Conservation (phyloP, 192 early-diverging fungal species). For the Umbelopsis vinacea region DNA sequence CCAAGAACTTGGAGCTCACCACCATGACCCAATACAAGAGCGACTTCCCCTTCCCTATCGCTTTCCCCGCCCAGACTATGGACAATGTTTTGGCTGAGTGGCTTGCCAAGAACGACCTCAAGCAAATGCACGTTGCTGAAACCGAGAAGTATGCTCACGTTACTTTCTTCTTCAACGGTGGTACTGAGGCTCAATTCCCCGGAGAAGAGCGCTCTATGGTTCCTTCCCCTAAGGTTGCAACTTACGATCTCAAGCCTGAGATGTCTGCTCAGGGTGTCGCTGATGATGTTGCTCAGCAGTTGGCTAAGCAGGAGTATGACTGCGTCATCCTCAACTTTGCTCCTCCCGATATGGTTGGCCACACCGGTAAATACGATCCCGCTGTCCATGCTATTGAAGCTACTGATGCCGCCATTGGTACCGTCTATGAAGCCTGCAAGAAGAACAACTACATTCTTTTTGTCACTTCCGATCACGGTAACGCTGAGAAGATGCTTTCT, state of each 20-base stretch:
- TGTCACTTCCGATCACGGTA: slow-evolving; percentile 98
- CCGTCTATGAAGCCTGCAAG: slow-evolving; percentile 92
- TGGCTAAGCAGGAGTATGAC: slow-evolving; percentile 79
- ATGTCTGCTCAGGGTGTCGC: slow-evolving; percentile 93
- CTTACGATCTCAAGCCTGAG: slow-evolving; percentile 95
- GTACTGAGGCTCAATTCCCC: slow-evolving; percentile 88
- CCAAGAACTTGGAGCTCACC: slow-evolving; percentile 82
- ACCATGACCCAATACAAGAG: slow-evolving; percentile 98
- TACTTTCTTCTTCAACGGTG: slow-evolving; percentile 99
- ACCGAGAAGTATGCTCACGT: slow-evolving; percentile 99
- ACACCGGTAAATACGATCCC: slow-evolving; percentile 95
- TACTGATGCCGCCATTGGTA: slow-evolving; percentile 94
- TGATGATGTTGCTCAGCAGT: slow-evolving; percentile 86
- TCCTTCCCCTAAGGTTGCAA: slow-evolving; percentile 93
- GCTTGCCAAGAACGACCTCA: slow-evolving; percentile 85
- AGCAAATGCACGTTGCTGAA: slow-evolving; percentile 97
- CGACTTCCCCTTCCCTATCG: slow-evolving; percentile 93
- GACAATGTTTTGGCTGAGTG: slow-evolving; percentile 97
- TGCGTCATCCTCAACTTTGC: slow-evolving; percentile 99
- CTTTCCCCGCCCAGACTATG: slow-evolving; percentile 98
- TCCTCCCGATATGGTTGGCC: slow-evolving; percentile 96
- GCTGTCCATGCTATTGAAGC: slow-evolving; percentile 91
- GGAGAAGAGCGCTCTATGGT: slow-evolving; percentile 91
- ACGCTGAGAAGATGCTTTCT: slow-evolving; percentile 97
- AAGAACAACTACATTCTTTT: slow-evolving; percentile 88